Evolutionary conservation across 495 filamentous ascomycete species (phyloP).

Genomic region (Sphaerosporella brunnea): DNA sequence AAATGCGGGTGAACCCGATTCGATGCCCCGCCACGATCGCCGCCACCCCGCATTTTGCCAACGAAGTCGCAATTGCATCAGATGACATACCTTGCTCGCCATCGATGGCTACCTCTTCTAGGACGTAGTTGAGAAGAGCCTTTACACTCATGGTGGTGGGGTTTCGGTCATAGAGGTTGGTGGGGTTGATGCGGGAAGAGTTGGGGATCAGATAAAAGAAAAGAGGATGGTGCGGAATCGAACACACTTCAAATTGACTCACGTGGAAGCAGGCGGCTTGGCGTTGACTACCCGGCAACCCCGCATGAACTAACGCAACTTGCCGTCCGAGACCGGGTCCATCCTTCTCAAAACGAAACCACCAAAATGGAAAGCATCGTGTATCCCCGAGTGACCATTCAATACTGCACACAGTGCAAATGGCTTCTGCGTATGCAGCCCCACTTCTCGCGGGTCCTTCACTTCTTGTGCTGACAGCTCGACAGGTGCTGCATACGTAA

Average conservation of each 20-base stretch:
- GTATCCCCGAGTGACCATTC: constrained; percentile 50
- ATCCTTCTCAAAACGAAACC: neutral
- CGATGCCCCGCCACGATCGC: no score
- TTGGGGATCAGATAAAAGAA: neutral
- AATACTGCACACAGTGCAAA: constrained; percentile 71
- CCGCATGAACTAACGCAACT: no score
- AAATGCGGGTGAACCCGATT: no score
- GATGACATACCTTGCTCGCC: constrained; percentile 23
- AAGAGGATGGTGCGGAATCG: neutral
- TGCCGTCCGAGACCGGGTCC: no score
- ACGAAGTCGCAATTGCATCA: neutral
- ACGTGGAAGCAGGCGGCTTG: neutral
- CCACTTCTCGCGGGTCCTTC: no score
- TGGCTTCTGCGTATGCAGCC: constrained; percentile 77
- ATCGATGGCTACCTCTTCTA: constrained; percentile 25
- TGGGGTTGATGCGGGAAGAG: neutral
- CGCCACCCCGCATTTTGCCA: constrained; percentile 2
- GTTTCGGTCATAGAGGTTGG: neutral
- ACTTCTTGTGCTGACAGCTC: neutral
- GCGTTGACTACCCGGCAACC: no score
- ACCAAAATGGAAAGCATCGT: neutral
- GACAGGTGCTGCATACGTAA: neutral
- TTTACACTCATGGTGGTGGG: constrained; percentile 18
- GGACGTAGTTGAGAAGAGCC: constrained; percentile 22
- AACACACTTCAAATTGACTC: neutral